phyloP scores from a whole-genome alignment of 2,329 filamentous ascomycete species.

The Raffaelea arxii region DNA sequence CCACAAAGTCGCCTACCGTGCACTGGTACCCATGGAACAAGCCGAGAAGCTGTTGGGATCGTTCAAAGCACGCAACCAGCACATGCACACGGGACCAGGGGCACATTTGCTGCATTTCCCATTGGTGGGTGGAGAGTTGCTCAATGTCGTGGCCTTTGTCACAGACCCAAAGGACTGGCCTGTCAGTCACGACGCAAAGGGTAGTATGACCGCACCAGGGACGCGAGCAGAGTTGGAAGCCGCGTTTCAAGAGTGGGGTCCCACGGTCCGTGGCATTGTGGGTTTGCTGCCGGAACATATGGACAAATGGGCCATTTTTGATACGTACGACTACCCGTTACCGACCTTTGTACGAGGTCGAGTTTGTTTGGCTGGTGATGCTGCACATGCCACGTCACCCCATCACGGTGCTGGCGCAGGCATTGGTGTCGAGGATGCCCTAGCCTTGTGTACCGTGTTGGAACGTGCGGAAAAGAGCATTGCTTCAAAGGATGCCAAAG shows the following conservation, averaged over 20 bases:
- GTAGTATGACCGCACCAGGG: slow-evolving; percentile 15
- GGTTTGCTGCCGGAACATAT: slow-evolving; percentile 19
- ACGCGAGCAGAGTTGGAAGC: slow-evolving; percentile 22
- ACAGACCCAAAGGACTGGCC: slow-evolving; percentile 23
- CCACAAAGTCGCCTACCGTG: slow-evolving; percentile 48
- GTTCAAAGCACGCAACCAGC: too few relatives aligned
- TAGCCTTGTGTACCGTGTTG: slow-evolving; percentile 34
- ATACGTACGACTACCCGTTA: slow-evolving; percentile 32
- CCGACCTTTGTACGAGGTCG: slow-evolving; percentile 31
- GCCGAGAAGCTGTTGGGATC: too few relatives aligned
- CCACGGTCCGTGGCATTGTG: slow-evolving; percentile 20
- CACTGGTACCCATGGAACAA: slow-evolving; percentile 36
- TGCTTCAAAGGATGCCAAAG: background rate
- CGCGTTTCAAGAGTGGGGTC: slow-evolving; percentile 25
- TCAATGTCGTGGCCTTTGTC: slow-evolving; percentile 40
- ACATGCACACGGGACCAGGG: slow-evolving; percentile 35
- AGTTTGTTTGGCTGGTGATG: slow-evolving; percentile 47
- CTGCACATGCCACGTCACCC: slow-evolving; percentile 53
- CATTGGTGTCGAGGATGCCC: slow-evolving; percentile 45
- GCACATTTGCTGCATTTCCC: slow-evolving; percentile 54
- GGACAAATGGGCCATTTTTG: slow-evolving; percentile 35
- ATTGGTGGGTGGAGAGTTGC: slow-evolving; percentile 40
- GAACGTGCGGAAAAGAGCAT: slow-evolving; percentile 26
- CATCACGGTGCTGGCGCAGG: slow-evolving; percentile 50
- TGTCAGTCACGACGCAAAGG: too few relatives aligned